Percentiles rank a stretch among this genome's conserved stretches.
phyloP scores from a whole-genome alignment of 2,329 filamentous ascomycete genomes.

The Stemphylium lycopersici region DNA sequence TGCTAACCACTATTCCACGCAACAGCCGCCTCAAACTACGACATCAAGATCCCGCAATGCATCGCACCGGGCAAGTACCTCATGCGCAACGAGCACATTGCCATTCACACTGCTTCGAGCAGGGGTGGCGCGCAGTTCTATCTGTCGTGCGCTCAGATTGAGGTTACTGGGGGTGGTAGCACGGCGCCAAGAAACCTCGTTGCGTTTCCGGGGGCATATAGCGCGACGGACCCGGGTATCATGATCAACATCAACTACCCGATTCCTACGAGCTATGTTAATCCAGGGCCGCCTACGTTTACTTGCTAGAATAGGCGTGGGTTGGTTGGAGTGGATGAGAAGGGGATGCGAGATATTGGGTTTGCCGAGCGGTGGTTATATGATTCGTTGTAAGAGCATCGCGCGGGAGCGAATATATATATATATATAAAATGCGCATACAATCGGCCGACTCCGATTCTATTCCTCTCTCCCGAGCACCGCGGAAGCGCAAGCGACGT shows the following conservation, averaged over 20 bases:
- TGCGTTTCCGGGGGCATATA: conserved; percentile 50
- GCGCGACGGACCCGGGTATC: conserved; percentile 34
- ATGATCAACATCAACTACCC: conserved; percentile 41
- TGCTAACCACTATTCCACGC: background rate
- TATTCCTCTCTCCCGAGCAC: too few relatives aligned
- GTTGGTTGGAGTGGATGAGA: too few relatives aligned
- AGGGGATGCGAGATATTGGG: background rate
- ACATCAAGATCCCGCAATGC: conserved; percentile 48
- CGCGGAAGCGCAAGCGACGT: too few relatives aligned
- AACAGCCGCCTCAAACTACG: conserved; percentile 15
- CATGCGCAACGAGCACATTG: conserved; percentile 56
- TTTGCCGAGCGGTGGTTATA: too few relatives aligned
- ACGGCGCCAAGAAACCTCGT: conserved; percentile 46
- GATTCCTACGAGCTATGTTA: conserved; percentile 11
- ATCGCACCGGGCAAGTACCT: conserved; percentile 54
- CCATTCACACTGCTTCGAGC: conserved; percentile 48
- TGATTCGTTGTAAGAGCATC: too few relatives aligned
- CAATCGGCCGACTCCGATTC: too few relatives aligned
- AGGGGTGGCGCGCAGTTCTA: conserved; percentile 53
- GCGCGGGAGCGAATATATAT: too few relatives aligned
- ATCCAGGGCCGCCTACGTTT: conserved; percentile 9
- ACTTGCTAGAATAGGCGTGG: conserved; percentile 4
- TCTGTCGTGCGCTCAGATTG: conserved; percentile 54
- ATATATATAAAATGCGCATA: too few relatives aligned
- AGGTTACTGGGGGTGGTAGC: conserved; percentile 47